These are phyloP conservation scores for Cochlearia excelsa DNA, from an alignment of 345 rosid genomes.

Conservation along the genomic window DNA sequence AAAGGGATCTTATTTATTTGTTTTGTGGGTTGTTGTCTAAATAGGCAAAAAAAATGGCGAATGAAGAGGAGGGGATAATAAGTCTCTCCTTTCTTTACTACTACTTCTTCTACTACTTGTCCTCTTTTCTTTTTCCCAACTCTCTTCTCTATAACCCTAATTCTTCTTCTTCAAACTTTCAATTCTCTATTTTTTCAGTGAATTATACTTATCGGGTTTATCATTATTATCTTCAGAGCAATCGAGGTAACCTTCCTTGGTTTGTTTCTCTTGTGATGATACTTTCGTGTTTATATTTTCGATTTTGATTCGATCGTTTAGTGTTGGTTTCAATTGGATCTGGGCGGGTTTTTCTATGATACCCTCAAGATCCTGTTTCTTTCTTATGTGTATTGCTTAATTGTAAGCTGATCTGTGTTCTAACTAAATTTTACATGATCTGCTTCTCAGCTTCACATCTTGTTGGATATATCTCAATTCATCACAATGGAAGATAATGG, in stretches of 20 bases:
- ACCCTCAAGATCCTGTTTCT: too few relatives aligned
- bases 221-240: constrained; percentile 1
- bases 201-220: constrained; percentile 13
- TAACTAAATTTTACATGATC: too few relatives aligned
- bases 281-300: constrained; percentile 3
- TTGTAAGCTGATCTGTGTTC: too few relatives aligned
- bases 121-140: constrained; percentile 13
- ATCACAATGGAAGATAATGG: constrained; percentile 54
- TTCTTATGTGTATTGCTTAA: too few relatives aligned
- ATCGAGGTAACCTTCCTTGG: constrained; percentile 23
- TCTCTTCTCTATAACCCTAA: constrained; percentile 45
- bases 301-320: constrained; percentile 6
- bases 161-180: constrained; percentile 32
- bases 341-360: too few relatives aligned
- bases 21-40: constrained; percentile 53
- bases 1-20: constrained; percentile 35
- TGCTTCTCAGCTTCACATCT: neutral
- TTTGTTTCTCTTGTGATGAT: constrained; percentile 5
- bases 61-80: constrained; percentile 44
- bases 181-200: constrained; percentile 16
- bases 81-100: constrained; percentile 45
- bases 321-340: constrained; percentile 12
- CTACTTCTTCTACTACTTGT: neutral
- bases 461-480: neutral
- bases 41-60: constrained; percentile 69